Evolutionary conservation across 768 basidiomycete species (phyloP), one percentile per base, ranked within the genome.

Genomic region (Suillus weaverae): DNA sequence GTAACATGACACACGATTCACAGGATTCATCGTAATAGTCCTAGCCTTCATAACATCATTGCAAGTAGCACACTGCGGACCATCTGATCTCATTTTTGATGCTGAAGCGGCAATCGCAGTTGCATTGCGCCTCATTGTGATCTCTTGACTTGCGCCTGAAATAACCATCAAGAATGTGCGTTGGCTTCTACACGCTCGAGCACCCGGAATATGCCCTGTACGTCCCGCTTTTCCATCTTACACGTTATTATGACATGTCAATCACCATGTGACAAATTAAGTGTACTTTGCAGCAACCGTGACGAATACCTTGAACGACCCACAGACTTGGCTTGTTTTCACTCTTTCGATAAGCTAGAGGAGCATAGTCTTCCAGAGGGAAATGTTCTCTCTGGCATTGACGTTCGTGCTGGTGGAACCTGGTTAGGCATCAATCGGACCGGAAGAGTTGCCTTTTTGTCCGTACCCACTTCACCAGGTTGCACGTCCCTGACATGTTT

Each of bases 151-250:
- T n/a, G 53, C 54, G n/a, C 33, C 20, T 53, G 51, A 54, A 20
- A 54, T 54, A 50, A 18, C 48, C 41, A 57, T 30, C 68, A 66
- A 70, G 56, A 53, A 94, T 94, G 92, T 94, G 92, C 73, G 85
- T 94, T 67, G 90, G 82, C 41, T 83, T 92, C 71, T 94, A 89
- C 86, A 84, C 90, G 62, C 81, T 93, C 4, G 85, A 90, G 59
- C 88, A 91, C 71, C 86, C 87, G 33, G 86, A 88, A 54, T 94
- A 92, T 72, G 86, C 91, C 11, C 83, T 94, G 92, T 93, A 77
- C 78, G 74, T 69, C 36, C 22, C 32, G 32, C 53, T 20, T 53
- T 57, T 63, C 33, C 56, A 63, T 62, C 55, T 30, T 41, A 26
- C 35, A 48, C 39, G 22, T 43, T 56, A 48, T 62, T 16, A 61